Percentiles rank a stretch among this genome's conserved stretches.
Conservation (phyloP, 2,329 filamentous ascomycete species). For the Trichophyton simii region DNA sequence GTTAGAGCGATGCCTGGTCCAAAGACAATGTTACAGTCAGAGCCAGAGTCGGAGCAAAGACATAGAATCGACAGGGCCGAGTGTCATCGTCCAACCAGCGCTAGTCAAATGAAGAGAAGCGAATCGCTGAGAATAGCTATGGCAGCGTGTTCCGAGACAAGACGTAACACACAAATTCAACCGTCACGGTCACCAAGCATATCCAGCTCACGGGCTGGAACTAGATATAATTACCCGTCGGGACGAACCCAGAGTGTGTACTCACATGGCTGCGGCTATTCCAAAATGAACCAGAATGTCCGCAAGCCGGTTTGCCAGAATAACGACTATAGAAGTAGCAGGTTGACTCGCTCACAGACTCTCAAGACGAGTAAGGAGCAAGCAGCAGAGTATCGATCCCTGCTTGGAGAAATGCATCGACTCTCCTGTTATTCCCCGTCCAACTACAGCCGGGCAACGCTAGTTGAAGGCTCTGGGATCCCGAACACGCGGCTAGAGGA, state of each 20-base stretch:
- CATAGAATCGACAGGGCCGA: background rate
- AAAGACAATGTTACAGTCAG: background rate
- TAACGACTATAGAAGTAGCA: background rate
- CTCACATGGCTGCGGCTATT: background rate
- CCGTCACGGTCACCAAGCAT: background rate
- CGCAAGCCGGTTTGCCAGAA: background rate
- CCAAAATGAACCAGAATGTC: background rate
- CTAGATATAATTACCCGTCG: background rate
- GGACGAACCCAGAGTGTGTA: background rate
- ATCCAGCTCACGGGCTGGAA: background rate
- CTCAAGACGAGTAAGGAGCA: constrained; percentile 6
- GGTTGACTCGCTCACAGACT: constrained; percentile 1
- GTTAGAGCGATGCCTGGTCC: background rate
- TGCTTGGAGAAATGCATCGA: background rate
- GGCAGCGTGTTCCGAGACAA: background rate
- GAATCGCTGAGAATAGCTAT: background rate
- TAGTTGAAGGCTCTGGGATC: background rate
- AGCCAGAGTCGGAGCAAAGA: background rate
- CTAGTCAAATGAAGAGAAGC: background rate
- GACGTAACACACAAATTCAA: background rate
- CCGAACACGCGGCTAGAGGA: background rate
- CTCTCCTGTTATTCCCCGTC: background rate
- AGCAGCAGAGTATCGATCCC: constrained; percentile 5
- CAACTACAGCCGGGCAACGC: background rate
- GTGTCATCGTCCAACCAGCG: background rate